Conservation (phyloP, 2,329 filamentous ascomycete genomes). For the Thyridium curvatum region DNA sequence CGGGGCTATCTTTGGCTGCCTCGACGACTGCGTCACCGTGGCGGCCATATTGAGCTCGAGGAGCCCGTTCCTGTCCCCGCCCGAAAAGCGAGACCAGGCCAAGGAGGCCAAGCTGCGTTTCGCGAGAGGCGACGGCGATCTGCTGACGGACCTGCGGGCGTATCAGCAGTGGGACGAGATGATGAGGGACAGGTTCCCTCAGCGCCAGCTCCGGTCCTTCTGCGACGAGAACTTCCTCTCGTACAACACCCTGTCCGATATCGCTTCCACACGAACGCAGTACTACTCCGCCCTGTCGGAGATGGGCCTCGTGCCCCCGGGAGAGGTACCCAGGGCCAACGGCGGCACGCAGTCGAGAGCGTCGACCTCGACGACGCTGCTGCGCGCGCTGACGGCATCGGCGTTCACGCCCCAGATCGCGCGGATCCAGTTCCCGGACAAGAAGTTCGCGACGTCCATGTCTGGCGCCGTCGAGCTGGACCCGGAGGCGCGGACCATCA, state of each 20-base stretch:
- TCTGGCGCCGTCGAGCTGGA: slow-evolving; percentile 89
- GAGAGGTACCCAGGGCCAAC: slow-evolving; percentile 21
- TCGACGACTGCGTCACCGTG: slow-evolving; percentile 83
- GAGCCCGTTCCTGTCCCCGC: slow-evolving; percentile 80
- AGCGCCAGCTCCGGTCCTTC: slow-evolving; percentile 64
- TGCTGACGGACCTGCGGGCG: slow-evolving; percentile 79
- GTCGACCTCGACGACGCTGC: slow-evolving; percentile 27
- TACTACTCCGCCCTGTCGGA: slow-evolving; percentile 83
- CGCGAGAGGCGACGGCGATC: slow-evolving; percentile 66
- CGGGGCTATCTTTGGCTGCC: slow-evolving; percentile 85
- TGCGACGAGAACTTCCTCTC: slow-evolving; percentile 84
- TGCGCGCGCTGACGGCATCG: slow-evolving; percentile 65
- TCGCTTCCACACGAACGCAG: slow-evolving; percentile 77
- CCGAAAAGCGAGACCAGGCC: slow-evolving; percentile 75
- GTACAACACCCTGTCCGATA: slow-evolving; percentile 78
- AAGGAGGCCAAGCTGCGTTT: slow-evolving; percentile 72
- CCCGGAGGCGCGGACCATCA: slow-evolving; percentile 85
- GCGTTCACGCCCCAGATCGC: slow-evolving; percentile 82
- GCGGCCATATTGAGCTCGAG: slow-evolving; percentile 86
- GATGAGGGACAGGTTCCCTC: slow-evolving; percentile 48
- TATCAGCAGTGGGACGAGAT: slow-evolving; percentile 77
- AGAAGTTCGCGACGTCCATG: slow-evolving; percentile 84
- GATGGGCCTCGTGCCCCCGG: slow-evolving; percentile 63
- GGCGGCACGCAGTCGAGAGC: slow-evolving; percentile 12
- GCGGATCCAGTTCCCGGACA: slow-evolving; percentile 87